phyloP scores from a whole-genome alignment of 2,329 filamentous ascomycete species.

The Graphiopsis chlorocephala region DNA sequence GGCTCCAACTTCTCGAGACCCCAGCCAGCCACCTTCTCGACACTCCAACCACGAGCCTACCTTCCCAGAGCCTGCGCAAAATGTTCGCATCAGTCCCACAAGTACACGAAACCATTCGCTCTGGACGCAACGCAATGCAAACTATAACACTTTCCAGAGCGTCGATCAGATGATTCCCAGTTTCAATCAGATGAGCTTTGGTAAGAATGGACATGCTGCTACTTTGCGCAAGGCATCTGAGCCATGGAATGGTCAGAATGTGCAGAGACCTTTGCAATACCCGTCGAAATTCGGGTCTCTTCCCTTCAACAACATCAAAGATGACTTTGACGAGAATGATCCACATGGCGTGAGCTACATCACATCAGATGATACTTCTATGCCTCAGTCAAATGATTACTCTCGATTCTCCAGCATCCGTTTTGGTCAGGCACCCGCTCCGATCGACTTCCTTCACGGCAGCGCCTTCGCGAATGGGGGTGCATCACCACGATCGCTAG shows the following conservation, averaged over 20 bases:
- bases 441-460: slow-evolving; percentile 22
- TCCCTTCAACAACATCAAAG: neutral
- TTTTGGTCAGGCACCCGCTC: slow-evolving; percentile 20
- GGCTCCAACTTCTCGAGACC: slow-evolving; percentile 46
- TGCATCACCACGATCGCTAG: slow-evolving; percentile 37
- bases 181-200: slow-evolving; percentile 28
- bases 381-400: slow-evolving; percentile 26
- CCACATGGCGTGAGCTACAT: slow-evolving; percentile 31
- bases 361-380: slow-evolving; percentile 34
- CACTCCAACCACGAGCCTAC: slow-evolving; percentile 42
- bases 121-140: slow-evolving; percentile 46
- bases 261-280: neutral
- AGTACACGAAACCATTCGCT: slow-evolving; percentile 44
- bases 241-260: neutral
- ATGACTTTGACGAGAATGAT: slow-evolving; percentile 24
- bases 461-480: slow-evolving; percentile 39
- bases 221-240: slow-evolving; percentile 10
- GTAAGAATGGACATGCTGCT: slow-evolving; percentile 10
- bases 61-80: slow-evolving; percentile 15
- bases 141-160: slow-evolving; percentile 39
- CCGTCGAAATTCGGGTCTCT: neutral
- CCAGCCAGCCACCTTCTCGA: slow-evolving; percentile 56
- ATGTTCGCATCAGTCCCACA: slow-evolving; percentile 19
- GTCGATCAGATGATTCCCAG: slow-evolving; percentile 39
- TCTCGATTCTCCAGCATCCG: slow-evolving; percentile 14